Base-by-base conservation (phyloP, 306 rosid species). In the Carpinus viminea region DNA sequence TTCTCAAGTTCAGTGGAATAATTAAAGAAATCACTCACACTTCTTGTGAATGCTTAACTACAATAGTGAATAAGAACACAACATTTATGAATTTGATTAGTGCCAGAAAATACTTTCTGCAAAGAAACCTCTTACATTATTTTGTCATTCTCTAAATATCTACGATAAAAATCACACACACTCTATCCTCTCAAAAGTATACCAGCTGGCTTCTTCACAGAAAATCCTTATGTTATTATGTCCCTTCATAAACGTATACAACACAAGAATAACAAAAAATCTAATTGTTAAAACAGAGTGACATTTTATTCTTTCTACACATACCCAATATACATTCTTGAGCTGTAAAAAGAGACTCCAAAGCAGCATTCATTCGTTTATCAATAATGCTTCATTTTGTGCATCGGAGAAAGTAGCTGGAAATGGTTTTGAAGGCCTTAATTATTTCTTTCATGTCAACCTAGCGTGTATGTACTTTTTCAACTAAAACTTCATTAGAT, bases 1-100 rank as follows among this genome's bases (percentile, higher is more conserved):
- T 59, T 59, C 28, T 59, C 65, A 59, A 20, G 65, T 59, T 59
- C 65, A 59, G 24, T 59, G 38, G 65, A 59, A 59, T 12, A 59
- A 24, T 11, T 9, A 53, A 53, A 11, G 11, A 55, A 55, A 55
- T n/a, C 61, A n/a, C n/a, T 18, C 61, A 55, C 26, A 18, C 28
- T 55, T 17, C 24, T 17, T 55, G 61, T 21, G 16, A 24, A 24
- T 1, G 31, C 31, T 59, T 59, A 24, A 62, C 20, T 31, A 59
- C 65, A 36, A 4, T 11, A 24, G 12, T 26, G 36, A 55, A 55
- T 20, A 55, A 55, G 2, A 62, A 34, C 4, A 3, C 8, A 62
- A 34, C 36, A 38, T 17, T 8, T 13, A 9, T 17, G 13, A 65
- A 17, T 36, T 34, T 16, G 48, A 65, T 36, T 36, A 17, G 15